A percentile compares a stretch with the other conserved stretches of the same genome.
Conservation (phyloP, 768 basidiomycete species). For the Mrakia blollopis region DNA sequence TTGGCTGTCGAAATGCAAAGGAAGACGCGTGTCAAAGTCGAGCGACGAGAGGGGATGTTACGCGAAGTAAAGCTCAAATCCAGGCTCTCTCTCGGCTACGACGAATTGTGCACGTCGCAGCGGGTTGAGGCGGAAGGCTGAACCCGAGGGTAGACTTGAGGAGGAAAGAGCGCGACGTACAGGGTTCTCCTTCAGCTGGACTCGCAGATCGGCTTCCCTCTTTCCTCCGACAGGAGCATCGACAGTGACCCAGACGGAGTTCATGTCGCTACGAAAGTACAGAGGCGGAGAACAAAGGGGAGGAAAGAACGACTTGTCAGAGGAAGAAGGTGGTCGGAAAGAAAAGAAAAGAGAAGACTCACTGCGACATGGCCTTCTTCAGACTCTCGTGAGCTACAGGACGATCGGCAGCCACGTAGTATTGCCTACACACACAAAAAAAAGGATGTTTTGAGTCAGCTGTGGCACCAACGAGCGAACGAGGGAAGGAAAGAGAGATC, state of each 20-base stretch:
- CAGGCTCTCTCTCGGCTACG: too few relatives aligned
- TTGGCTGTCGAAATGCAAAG: neutral
- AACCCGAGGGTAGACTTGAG: too few relatives aligned
- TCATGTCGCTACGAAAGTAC: neutral
- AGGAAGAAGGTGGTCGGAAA: neutral
- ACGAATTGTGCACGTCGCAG: too few relatives aligned
- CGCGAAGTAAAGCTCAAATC: too few relatives aligned
- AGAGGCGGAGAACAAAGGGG: neutral
- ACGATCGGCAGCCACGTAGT: slow-evolving; percentile 10
- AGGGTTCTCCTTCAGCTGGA: slow-evolving; percentile 16
- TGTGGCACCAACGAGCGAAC: too few relatives aligned
- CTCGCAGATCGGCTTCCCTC: slow-evolving; percentile 8
- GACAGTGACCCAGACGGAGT: slow-evolving; percentile 15
- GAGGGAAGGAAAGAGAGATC: neutral
- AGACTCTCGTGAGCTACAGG: neutral
- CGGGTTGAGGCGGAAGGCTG: neutral
- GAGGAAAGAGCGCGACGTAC: neutral
- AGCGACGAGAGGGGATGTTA: neutral
- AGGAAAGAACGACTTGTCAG: neutral
- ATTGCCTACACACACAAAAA: slow-evolving; percentile 17
- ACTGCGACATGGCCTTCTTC: slow-evolving; percentile 4
- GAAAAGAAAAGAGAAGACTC: neutral
- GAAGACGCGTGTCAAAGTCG: neutral
- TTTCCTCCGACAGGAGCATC: slow-evolving; percentile 25
- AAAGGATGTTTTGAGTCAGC: neutral